Evolutionary conservation across 768 basidiomycete species (phyloP).

Genomic region (Mycena leptocephala): DNA sequence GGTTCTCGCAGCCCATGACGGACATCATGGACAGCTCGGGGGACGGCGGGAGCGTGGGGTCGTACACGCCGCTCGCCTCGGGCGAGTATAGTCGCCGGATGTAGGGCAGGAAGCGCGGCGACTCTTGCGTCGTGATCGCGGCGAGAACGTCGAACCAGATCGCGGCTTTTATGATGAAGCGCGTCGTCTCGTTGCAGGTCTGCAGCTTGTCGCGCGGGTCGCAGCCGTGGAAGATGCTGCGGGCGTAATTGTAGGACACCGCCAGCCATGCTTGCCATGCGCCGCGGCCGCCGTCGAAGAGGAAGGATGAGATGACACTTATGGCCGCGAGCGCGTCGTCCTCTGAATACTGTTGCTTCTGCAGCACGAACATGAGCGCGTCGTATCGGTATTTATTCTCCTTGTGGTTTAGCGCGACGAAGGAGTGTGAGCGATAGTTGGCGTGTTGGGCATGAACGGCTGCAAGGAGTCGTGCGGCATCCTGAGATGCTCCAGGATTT

Average conservation of each 20-base stretch:
- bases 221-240: constrained; percentile 59
- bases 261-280: constrained; percentile 79
- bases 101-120: constrained; percentile 70
- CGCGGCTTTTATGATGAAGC: constrained; percentile 86
- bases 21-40: constrained; percentile 80
- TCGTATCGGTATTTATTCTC: constrained; percentile 44
- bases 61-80: constrained; percentile 56
- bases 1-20: constrained; percentile 90
- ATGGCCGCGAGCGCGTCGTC: constrained; percentile 88
- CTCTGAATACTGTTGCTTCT: constrained; percentile 53
- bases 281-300: constrained; percentile 85
- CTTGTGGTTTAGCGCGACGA: constrained; percentile 44
- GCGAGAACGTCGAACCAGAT: constrained; percentile 93
- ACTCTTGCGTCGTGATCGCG: constrained; percentile 75
- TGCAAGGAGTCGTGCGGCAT: constrained; percentile 76
- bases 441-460: constrained; percentile 65
- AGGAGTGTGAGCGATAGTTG: constrained; percentile 33
- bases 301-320: constrained; percentile 81
- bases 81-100: constrained; percentile 74
- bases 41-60: constrained; percentile 39
- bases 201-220: constrained; percentile 64
- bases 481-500: constrained; percentile 62
- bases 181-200: constrained; percentile 65
- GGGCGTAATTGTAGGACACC: constrained; percentile 73
- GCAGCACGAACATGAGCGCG: constrained; percentile 43